These are phyloP conservation scores for Quercus lobata DNA, from an alignment of 331 rosid species.

Conservation along the genomic window DNA sequence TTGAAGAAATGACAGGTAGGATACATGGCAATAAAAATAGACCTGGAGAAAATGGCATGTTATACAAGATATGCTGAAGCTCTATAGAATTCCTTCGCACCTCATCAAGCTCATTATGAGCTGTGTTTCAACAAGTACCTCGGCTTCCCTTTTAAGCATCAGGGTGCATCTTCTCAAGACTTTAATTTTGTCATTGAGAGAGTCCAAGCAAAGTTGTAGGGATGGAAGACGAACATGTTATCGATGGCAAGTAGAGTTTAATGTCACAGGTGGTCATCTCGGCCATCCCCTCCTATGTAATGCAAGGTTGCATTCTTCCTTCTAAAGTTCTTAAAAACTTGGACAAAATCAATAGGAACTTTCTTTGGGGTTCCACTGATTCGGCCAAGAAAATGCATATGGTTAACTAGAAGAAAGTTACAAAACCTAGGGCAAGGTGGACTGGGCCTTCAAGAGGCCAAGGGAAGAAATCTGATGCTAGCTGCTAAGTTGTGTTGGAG, in stretches of 20 bases:
- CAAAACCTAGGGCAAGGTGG: too few relatives aligned
- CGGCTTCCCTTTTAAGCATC: neutral
- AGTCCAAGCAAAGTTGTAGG: accelerated
- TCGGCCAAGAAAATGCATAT: too few relatives aligned
- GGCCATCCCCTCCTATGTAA: neutral
- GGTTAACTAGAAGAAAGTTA: too few relatives aligned
- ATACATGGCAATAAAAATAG: neutral
- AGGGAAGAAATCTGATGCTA: too few relatives aligned
- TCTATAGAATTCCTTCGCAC: neutral
- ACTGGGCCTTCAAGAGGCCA: too few relatives aligned
- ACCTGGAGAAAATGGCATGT: neutral
- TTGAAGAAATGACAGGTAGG: neutral
- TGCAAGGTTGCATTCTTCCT: neutral
- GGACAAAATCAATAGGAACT: too few relatives aligned
- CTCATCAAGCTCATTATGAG: neutral
- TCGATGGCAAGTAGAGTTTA: neutral
- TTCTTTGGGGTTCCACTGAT: too few relatives aligned
- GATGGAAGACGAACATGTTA: neutral
- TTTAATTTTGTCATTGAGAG: neutral
- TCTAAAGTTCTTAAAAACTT: too few relatives aligned
- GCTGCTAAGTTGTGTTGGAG: too few relatives aligned
- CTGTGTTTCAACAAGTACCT: neutral
- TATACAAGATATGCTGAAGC: neutral
- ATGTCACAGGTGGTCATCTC: neutral
- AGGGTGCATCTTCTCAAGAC: neutral